phyloP scores from a whole-genome alignment of 2,329 filamentous ascomycete genomes.

The Cryphonectria radicalis region DNA sequence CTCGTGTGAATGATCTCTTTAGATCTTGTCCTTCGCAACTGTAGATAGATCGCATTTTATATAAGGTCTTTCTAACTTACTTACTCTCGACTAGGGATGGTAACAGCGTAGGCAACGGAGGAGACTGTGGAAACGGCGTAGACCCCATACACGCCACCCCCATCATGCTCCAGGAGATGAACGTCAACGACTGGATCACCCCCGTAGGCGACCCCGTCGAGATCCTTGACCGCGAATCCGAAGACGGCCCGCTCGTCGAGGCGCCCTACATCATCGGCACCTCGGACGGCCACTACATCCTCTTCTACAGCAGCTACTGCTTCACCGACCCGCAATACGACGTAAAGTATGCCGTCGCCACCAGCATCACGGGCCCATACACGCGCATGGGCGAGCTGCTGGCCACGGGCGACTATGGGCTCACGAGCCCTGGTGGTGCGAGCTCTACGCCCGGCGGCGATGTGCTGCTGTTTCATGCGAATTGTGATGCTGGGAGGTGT shows the following conservation, averaged over 20 bases:
- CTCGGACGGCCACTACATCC: slow-evolving; percentile 55
- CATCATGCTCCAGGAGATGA: slow-evolving; percentile 59
- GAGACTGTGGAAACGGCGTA: slow-evolving; percentile 50
- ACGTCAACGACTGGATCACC: slow-evolving; percentile 56
- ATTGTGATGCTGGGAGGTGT: slow-evolving; percentile 20
- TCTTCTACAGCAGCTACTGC: slow-evolving; percentile 68
- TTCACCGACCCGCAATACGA: slow-evolving; percentile 60
- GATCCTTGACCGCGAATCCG: slow-evolving; percentile 49
- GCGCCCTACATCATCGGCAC: slow-evolving; percentile 58
- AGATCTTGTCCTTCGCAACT: background rate
- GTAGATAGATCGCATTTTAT: too few species aligned
- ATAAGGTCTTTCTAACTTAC: background rate
- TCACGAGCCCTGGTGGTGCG: slow-evolving; percentile 26
- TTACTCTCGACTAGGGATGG: slow-evolving; percentile 54
- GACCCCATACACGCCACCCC: slow-evolving; percentile 53
- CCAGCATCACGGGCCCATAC: slow-evolving; percentile 26
- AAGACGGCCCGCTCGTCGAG: slow-evolving; percentile 62
- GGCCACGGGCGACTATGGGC: slow-evolving; percentile 19
- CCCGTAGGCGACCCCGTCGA: slow-evolving; percentile 51
- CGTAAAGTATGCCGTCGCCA: slow-evolving; percentile 58
- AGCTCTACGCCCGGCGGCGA: slow-evolving; percentile 23
- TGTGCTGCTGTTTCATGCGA: slow-evolving; percentile 27
- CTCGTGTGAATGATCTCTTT: background rate
- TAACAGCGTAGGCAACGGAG: slow-evolving; percentile 52
- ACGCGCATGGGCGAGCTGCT: slow-evolving; percentile 22